Evolutionary conservation across 108 stramenopile species (phyloP), one percentile per base, ranked within the genome.

Genomic region (Cyclotella atomus): DNA sequence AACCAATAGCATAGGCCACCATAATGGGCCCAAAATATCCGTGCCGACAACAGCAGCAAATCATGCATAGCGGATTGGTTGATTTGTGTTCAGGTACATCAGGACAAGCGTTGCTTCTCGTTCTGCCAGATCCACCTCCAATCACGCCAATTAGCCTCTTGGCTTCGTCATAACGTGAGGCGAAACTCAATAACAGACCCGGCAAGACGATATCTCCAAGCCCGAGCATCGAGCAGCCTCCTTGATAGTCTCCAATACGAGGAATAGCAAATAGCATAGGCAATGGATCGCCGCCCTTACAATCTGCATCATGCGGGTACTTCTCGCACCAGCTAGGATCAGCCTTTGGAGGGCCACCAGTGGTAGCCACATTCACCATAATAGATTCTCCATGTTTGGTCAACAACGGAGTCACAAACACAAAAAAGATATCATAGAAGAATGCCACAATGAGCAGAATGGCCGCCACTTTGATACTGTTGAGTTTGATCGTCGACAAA

Each of bases 381-480:
- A 91, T 84, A 3, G 83, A 85, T 59, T 90, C 84, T 10, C 88
- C 88, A 52, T 77, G 80, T 33, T 86, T 83, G 32, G 88, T 77
- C 52, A 95, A 77, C 21, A 91, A 24, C 0, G 96, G 94, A 1
- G 88, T 88, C 16, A 93, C 34, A 59, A 96, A 96, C 29, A 96
- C 96, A 77, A 94, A 96, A 76, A 94, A 96, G 17, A 96, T 93
- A 70, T 96, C 96, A 70, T 96, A 96, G 29, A 91, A 73, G 78
- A 97, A 95, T 0, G 91, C 92, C 55, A 91, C 88, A 25, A 77
- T 76, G 59, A 96, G 69, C 20, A 95, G 68, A 9, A 87, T 60
- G 5, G 92, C 84, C 14, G 90, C 96, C 59, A 96, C 94, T 66
- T 81, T 84, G 69, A 92, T 86, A 16, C 72, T 66, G 43, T 83